Conservation (phyloP, 2,329 filamentous ascomycete genomes). For the Aspergillus pseudoglaucus region DNA sequence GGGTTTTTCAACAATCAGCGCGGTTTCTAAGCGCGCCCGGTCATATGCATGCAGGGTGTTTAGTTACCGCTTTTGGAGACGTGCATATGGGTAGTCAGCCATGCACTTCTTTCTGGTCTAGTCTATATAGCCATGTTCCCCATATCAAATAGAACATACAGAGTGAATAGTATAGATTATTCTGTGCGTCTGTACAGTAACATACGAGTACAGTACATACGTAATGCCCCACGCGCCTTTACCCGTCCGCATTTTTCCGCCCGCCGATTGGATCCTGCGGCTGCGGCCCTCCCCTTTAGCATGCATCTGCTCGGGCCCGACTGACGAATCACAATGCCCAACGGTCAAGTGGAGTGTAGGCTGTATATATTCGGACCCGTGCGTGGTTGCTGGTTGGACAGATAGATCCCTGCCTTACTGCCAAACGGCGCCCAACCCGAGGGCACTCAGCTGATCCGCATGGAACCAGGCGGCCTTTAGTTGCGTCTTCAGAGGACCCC, state of each 20-base stretch:
- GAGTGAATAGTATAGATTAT: no score
- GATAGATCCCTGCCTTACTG: slow-evolving; percentile 1
- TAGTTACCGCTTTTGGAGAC: neutral
- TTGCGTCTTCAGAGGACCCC: slow-evolving; percentile 22
- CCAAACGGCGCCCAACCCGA: slow-evolving; percentile 16
- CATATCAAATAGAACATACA: no score
- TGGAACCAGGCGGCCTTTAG: slow-evolving; percentile 21
- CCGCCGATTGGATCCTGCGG: neutral
- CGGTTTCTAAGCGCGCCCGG: neutral
- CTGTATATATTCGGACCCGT: neutral
- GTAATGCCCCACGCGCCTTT: slow-evolving; percentile 13
- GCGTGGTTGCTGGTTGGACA: neutral
- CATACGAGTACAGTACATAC: no score
- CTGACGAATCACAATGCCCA: neutral
- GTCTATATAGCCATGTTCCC: no score
- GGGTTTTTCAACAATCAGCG: neutral
- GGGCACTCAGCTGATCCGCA: slow-evolving; percentile 27
- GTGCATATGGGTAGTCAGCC: neutral
- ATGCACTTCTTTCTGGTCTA: no score
- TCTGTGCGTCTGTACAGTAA: no score
- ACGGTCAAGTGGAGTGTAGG: no score
- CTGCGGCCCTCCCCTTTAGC: neutral
- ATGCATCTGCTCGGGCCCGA: neutral
- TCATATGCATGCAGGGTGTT: neutral
- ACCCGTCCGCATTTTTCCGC: slow-evolving; percentile 13